Evolutionary conservation across 2,329 filamentous ascomycete species (phyloP).

Genomic region (Blastomyces silverae): DNA sequence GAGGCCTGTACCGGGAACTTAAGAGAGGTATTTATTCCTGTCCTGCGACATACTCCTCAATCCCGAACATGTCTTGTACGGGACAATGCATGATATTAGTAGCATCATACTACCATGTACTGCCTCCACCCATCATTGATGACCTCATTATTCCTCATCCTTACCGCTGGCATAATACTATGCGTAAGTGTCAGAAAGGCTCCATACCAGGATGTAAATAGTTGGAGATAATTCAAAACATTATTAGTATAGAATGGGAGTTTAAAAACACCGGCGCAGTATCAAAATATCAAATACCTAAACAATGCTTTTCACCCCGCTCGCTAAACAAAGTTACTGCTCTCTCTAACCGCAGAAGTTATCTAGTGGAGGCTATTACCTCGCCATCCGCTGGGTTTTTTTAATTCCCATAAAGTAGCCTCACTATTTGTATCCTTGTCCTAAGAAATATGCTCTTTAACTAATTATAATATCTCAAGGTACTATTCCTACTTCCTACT

Average conservation of each 20-base stretch:
- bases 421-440: no score
- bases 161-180: neutral
- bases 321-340: no score
- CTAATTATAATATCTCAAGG: no score
- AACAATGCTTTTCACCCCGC: no score
- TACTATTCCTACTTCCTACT: no score
- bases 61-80: neutral
- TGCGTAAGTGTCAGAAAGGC: neutral
- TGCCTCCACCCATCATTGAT: neutral
- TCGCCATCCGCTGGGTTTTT: no score
- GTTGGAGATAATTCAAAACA: neutral
- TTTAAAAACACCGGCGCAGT: neutral
- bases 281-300: neutral
- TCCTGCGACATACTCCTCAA: neutral
- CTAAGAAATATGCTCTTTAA: no score
- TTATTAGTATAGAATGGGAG: neutral
- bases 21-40: no score
- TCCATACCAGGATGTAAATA: neutral
- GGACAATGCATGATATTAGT: neutral
- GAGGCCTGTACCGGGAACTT: neutral
- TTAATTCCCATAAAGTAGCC: no score
- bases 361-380: no score
- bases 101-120: no score
- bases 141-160: neutral
- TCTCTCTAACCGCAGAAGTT: no score